A percentile compares a stretch with the other conserved stretches of the same genome.
Evolutionary conservation across 805 yeast genomes (phyloP).

Genomic region (Saccharomycopsis fodiens): DNA sequence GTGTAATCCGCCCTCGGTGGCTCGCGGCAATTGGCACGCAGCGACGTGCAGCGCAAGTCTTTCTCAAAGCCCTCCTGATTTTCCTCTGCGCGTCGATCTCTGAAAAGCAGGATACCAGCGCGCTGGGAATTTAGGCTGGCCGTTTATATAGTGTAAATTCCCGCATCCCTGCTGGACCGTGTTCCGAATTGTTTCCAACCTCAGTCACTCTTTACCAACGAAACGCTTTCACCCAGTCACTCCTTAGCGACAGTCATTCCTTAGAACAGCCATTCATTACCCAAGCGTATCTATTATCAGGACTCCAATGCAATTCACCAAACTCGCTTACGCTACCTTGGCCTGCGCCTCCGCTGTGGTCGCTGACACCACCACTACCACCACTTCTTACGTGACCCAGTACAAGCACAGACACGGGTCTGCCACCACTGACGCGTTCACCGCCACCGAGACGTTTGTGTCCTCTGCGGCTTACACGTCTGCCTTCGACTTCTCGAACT

Average conservation of each 20-base stretch:
- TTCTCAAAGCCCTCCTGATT: background rate
- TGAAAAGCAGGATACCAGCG: background rate
- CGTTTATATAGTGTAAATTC: background rate
- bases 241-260: no score
- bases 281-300: no score
- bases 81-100: background rate
- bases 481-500: slow-evolving; percentile 13
- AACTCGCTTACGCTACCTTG: slow-evolving; percentile 1
- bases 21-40: no score
- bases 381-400: slow-evolving; percentile 12
- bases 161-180: background rate
- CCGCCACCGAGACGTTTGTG: slow-evolving; percentile 6
- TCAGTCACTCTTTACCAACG: slow-evolving; percentile 16
- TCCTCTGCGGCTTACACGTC: slow-evolving; percentile 1
- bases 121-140: no score
- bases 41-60: background rate
- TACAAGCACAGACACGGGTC: slow-evolving; percentile 13
- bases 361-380: slow-evolving; percentile 13
- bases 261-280: slow-evolving; percentile 1
- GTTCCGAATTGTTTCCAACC: slow-evolving; percentile 4
- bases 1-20: background rate
- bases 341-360: background rate
- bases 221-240: background rate
- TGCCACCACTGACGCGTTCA: slow-evolving; percentile 6
- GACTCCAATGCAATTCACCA: slow-evolving; percentile 17